Evolutionary conservation across 345 rosid species (phyloP).

Genomic region (Clausena lansium): DNA sequence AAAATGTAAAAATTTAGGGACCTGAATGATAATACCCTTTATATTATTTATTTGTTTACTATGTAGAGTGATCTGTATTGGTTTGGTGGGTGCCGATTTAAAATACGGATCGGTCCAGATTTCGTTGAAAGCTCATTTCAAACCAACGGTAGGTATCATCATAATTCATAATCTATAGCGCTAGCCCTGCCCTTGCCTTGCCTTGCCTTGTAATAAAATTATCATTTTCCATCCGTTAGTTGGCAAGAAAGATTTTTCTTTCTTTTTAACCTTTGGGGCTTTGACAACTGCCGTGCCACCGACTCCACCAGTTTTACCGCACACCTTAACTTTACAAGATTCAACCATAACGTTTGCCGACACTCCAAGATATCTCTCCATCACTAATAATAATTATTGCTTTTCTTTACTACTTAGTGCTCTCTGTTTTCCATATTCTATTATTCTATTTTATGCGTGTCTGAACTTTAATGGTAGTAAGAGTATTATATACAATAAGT

Average conservation of each 20-base stretch:
- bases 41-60: no score
- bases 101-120: not conserved
- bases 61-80: not conserved
- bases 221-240: not conserved
- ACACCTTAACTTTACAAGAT: not conserved
- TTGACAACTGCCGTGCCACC: not conserved
- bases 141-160: not conserved
- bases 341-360: slow-evolving; percentile 7
- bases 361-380: slow-evolving; percentile 11
- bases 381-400: not conserved
- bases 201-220: not conserved
- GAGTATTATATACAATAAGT: no score
- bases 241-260: no score
- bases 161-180: not conserved
- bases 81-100: not conserved
- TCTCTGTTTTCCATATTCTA: not conserved
- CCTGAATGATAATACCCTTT: not conserved
- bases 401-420: not conserved
- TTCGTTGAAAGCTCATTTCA: not conserved
- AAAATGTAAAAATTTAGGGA: not conserved
- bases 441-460: not conserved
- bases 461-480: no score
- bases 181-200: not conserved
- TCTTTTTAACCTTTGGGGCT: no score
- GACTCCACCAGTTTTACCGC: not conserved